phyloP scores from a whole-genome alignment of 805 yeast genomes.

The Huiozyma naganishii region DNA sequence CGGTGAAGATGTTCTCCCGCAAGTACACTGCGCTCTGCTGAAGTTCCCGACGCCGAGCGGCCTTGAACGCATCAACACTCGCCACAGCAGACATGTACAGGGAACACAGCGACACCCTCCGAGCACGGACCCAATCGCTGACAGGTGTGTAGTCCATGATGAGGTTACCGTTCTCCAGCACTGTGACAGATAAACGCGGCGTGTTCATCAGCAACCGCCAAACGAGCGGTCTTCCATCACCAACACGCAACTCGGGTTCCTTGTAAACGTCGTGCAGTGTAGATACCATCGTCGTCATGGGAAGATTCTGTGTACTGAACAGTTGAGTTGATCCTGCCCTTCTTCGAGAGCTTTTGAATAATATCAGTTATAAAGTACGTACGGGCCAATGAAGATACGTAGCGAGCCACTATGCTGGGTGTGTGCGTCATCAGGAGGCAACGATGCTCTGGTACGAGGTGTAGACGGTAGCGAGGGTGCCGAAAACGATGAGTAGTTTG shows the following conservation, averaged over 20 bases:
- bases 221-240: slow-evolving; percentile 1
- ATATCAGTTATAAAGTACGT: too few relatives aligned
- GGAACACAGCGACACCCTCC: neutral
- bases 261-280: too few relatives aligned
- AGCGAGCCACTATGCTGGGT: too few relatives aligned
- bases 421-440: too few relatives aligned
- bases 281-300: too few relatives aligned
- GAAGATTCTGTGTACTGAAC: too few relatives aligned
- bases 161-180: slow-evolving; percentile 11
- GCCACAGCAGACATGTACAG: slow-evolving; percentile 5
- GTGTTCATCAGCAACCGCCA: neutral
- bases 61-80: slow-evolving; percentile 1
- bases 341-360: too few relatives aligned
- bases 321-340: too few relatives aligned
- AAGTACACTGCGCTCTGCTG: slow-evolving; percentile 4
- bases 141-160: slow-evolving; percentile 8
- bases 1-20: slow-evolving; percentile 13
- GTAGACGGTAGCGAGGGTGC: slow-evolving; percentile 52
- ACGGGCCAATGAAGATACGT: too few relatives aligned
- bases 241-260: too few relatives aligned
- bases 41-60: neutral
- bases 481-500: slow-evolving; percentile 40
- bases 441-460: slow-evolving; percentile 50
- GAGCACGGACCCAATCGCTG: slow-evolving; percentile 6
- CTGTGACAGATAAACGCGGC: slow-evolving; percentile 1